phyloP scores from a whole-genome alignment of 78 protist species.

The Paulinella micropora region DNA sequence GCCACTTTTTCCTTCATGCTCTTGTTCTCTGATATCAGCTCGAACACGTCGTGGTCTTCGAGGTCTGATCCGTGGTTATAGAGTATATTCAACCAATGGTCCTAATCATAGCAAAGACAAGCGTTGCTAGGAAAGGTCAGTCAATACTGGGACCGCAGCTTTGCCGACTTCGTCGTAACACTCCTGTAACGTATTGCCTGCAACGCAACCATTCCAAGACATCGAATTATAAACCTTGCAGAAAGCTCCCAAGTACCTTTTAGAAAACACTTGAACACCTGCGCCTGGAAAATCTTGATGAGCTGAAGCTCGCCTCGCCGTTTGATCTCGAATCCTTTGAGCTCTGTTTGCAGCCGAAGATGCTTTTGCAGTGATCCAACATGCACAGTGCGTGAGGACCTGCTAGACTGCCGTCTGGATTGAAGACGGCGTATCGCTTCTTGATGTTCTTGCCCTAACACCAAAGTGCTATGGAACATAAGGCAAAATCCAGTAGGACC shows the following conservation, averaged over 20 bases:
- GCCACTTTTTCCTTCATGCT: constrained; percentile 66
- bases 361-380: no score
- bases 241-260: constrained; percentile 22
- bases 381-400: no score
- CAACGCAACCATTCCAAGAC: no score
- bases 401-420: constrained; percentile 54
- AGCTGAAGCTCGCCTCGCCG: constrained; percentile 94
- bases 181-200: constrained; percentile 56
- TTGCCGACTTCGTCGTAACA: constrained; percentile 68
- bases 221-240: no score
- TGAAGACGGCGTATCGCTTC: constrained; percentile 91
- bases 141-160: no score
- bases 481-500: no score
- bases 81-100: constrained; percentile 76
- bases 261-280: constrained; percentile 58
- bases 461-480: no score
- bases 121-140: no score
- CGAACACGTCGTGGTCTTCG: constrained; percentile 70
- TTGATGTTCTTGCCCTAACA: constrained; percentile 67
- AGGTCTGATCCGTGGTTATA: constrained; percentile 44
- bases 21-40: constrained; percentile 60
- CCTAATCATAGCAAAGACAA: no score
- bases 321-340: constrained; percentile 97
- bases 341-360: constrained; percentile 78
- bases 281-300: constrained; percentile 84